Base-by-base conservation (phyloP, 2,329 filamentous ascomycete species). In the Didymella pinodella region DNA sequence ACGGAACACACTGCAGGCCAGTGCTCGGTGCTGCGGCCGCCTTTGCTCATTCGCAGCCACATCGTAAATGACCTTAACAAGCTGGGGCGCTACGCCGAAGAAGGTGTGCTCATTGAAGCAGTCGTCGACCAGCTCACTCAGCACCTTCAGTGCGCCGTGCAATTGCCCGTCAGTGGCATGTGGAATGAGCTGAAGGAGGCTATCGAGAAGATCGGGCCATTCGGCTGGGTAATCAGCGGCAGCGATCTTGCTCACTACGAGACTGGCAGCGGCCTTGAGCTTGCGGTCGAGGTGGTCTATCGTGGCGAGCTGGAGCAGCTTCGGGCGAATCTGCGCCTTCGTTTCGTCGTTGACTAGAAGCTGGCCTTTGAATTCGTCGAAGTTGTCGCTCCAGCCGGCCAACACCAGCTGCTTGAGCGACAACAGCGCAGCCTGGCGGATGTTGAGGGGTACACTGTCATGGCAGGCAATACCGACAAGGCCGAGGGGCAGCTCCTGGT, bases 31-130 rank as follows among this genome's bases (percentile, higher is more conserved):
- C 59, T 87, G 87, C 10, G 90, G 84, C 73, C 91, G 93, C 68
- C 91, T 87, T 61, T 84, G 84, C 59, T 90, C 86, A 74, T 91
- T 91, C 56, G 91, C 84, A 14, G 93, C 92, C 36, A 97, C 90
- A 68, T 91, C 86, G 75, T 92, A 95, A 31, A 97, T 86, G 49
- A 90, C 88, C 69, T 89, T 90, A 73, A 97, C 88, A 58, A 99
- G 90, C 70, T 96, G 90, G 36, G 89, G 84, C 8, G 94, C 95
- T 68, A 96, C 91, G 58, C 85, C 86, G 77, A 98, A 97, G 83
- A 99, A 99, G 69, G 97, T 93, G 62, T 93, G 91, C 75, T 98
- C 94, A 72, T 89, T 96, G 76, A 99, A 86, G 65, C 92, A 93
- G 72, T 97, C 94, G 63, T 98, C 93, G 26, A 99, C 91, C 45